phyloP scores from a whole-genome alignment of 1,284 basidiomycete genomes.

The Apiotrichum laibachii region DNA sequence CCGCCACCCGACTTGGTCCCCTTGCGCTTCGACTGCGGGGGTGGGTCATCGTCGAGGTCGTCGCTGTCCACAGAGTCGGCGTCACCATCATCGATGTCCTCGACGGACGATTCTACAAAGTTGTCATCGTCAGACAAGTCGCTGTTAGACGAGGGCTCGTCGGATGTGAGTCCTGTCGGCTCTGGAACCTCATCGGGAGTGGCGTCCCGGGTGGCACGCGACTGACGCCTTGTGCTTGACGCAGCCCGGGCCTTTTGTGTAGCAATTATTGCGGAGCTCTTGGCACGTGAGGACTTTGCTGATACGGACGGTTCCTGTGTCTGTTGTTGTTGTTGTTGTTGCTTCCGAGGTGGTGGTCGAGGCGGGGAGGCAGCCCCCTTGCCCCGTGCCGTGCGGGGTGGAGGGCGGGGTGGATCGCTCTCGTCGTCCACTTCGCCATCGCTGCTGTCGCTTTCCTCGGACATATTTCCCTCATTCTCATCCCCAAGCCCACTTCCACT shows the following conservation, averaged over 20 bases:
- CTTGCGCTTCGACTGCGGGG: constrained; percentile 13
- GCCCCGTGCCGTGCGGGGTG: neutral
- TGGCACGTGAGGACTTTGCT: neutral
- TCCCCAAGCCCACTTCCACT: too few species aligned
- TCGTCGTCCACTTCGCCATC: neutral
- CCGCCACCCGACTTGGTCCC: neutral
- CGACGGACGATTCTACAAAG: constrained; percentile 15
- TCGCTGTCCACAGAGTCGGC: constrained; percentile 35
- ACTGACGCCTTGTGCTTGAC: neutral
- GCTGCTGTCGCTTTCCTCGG: neutral
- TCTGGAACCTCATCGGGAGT: constrained; percentile 18
- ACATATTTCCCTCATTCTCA: too few species aligned
- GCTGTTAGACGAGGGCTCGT: constrained; percentile 9
- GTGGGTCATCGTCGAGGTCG: constrained; percentile 28
- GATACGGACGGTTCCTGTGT: neutral
- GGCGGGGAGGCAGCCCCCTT: neutral
- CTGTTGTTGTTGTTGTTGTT: neutral
- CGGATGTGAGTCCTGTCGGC: constrained; percentile 42
- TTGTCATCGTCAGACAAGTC: constrained; percentile 27
- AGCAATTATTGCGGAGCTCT: neutral
- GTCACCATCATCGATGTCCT: constrained; percentile 21
- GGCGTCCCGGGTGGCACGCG: constrained; percentile 1
- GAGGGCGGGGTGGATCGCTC: neutral
- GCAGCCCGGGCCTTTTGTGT: neutral
- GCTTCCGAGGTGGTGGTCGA: neutral